phyloP scores from a whole-genome alignment of 2,329 filamentous ascomycete genomes.

The Neofusicoccum umdonicola region DNA sequence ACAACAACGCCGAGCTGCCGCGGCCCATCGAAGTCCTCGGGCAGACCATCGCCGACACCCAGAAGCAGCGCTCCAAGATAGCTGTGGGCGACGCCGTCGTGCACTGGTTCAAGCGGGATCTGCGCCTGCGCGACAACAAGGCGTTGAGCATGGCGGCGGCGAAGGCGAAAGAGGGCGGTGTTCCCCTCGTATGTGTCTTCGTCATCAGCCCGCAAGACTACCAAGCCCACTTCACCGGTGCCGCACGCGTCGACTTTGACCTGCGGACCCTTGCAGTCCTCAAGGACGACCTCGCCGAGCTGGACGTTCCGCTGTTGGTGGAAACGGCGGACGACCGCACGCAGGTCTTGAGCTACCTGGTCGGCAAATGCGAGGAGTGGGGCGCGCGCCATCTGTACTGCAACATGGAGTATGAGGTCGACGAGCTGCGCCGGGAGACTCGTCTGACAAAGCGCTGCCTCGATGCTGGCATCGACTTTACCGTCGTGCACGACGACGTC shows the following conservation, averaged over 20 bases:
- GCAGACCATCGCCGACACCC: conserved; percentile 61
- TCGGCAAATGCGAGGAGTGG: conserved; percentile 69
- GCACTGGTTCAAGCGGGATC: conserved; percentile 88
- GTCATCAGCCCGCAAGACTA: conserved; percentile 81
- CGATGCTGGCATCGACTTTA: conserved; percentile 64
- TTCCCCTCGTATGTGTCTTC: conserved; percentile 75
- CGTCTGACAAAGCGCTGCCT: conserved; percentile 61
- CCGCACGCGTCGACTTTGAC: conserved; percentile 75
- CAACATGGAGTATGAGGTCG: conserved; percentile 89
- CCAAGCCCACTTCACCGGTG: conserved; percentile 72
- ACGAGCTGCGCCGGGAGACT: conserved; percentile 78
- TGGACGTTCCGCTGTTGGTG: conserved; percentile 76
- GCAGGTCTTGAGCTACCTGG: conserved; percentile 58
- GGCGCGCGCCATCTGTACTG: conserved; percentile 71
- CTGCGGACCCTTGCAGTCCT: conserved; percentile 68
- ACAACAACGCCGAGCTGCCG: conserved; percentile 66
- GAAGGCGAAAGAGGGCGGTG: conserved; percentile 62
- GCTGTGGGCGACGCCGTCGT: conserved; percentile 63
- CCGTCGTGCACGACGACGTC: conserved; percentile 77
- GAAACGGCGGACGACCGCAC: conserved; percentile 68
- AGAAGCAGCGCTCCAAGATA: conserved; percentile 51
- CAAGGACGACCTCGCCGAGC: conserved; percentile 62
- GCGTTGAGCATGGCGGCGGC: conserved; percentile 65
- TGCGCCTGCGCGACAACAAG: conserved; percentile 72
- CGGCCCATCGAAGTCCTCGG: conserved; percentile 71